phyloP scores from a whole-genome alignment of 768 basidiomycete species.

The Collybiopsis luxurians region DNA sequence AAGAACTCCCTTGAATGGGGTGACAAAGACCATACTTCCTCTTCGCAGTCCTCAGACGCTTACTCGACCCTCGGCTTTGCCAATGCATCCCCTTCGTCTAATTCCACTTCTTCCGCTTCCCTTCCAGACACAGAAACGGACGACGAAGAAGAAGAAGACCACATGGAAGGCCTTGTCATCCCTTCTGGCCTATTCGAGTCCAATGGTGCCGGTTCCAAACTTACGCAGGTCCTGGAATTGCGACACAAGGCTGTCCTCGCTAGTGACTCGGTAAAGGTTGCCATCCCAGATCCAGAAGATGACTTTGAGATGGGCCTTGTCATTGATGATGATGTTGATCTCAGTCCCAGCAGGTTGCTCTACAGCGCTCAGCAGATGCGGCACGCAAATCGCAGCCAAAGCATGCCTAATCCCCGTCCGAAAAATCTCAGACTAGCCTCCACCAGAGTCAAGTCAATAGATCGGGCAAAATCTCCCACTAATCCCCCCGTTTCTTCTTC shows the following conservation, averaged over 20 bases:
- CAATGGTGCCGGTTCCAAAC: slow-evolving; percentile 51
- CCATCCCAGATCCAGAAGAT: slow-evolving; percentile 70
- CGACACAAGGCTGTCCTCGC: slow-evolving; percentile 51
- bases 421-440: slow-evolving; percentile 62
- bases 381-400: slow-evolving; percentile 53
- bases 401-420: slow-evolving; percentile 50
- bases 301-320: slow-evolving; percentile 85
- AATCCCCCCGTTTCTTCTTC: slow-evolving; percentile 69
- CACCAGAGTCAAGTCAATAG: slow-evolving; percentile 42
- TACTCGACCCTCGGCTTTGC: slow-evolving; percentile 79
- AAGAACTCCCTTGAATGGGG: slow-evolving; percentile 86
- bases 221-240: slow-evolving; percentile 49
- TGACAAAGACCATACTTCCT: slow-evolving; percentile 78
- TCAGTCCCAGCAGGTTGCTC: slow-evolving; percentile 74
- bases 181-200: slow-evolving; percentile 77
- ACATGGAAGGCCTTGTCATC: slow-evolving; percentile 73
- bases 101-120: slow-evolving; percentile 63
- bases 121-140: slow-evolving; percentile 74
- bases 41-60: slow-evolving; percentile 85
- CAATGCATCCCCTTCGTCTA: slow-evolving; percentile 68
- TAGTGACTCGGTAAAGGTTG: slow-evolving; percentile 39
- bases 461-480: slow-evolving; percentile 71
- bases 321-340: slow-evolving; percentile 79
- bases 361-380: slow-evolving; percentile 45
- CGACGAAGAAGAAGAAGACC: slow-evolving; percentile 65